phyloP scores from a whole-genome alignment of 2,329 filamentous ascomycete species.

The Lasiodiplodia sp. region DNA sequence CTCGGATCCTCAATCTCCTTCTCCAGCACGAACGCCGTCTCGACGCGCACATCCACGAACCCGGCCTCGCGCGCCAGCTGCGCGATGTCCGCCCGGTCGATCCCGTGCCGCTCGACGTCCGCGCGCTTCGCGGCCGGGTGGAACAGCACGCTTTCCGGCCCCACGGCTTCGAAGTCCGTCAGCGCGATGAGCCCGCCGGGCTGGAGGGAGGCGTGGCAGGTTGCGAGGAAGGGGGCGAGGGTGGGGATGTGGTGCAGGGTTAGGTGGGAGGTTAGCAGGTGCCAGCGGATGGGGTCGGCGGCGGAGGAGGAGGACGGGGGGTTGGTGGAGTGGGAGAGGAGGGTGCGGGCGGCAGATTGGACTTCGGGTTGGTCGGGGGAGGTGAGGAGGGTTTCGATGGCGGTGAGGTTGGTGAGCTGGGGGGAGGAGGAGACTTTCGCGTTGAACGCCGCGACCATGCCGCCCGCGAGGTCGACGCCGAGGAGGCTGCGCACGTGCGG shows the following conservation, averaged over 20 bases:
- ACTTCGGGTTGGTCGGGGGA: constrained; percentile 46
- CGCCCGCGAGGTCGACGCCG: constrained; percentile 62
- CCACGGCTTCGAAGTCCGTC: constrained; percentile 66
- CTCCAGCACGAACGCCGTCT: constrained; percentile 57
- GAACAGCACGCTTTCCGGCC: constrained; percentile 59
- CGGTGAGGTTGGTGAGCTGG: constrained; percentile 51
- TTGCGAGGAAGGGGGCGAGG: constrained; percentile 52
- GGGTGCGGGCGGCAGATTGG: constrained; percentile 35
- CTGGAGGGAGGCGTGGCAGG: constrained; percentile 57
- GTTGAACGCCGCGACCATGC: constrained; percentile 62
- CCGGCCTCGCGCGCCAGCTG: constrained; percentile 56
- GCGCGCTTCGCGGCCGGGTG: constrained; percentile 61
- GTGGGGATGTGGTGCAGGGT: constrained; percentile 64
- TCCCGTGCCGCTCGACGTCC: constrained; percentile 64
- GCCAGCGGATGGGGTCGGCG: constrained; percentile 45
- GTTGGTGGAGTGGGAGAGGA: constrained; percentile 41
- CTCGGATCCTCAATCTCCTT: constrained; percentile 51
- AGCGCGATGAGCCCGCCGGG: constrained; percentile 59
- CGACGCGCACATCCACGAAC: constrained; percentile 58
- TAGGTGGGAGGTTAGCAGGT: constrained; percentile 62
- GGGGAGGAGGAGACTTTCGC: constrained; percentile 48
- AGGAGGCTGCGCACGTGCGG: constrained; percentile 58
- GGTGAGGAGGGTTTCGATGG: constrained; percentile 57
- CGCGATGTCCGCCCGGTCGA: constrained; percentile 52
- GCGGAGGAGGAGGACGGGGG: too few species aligned